Percentiles rank a stretch among this genome's conserved stretches.
These are phyloP conservation scores for Fusarium nematophilum DNA, from an alignment of 2,329 filamentous ascomycete genomes.

Conservation along the genomic window DNA sequence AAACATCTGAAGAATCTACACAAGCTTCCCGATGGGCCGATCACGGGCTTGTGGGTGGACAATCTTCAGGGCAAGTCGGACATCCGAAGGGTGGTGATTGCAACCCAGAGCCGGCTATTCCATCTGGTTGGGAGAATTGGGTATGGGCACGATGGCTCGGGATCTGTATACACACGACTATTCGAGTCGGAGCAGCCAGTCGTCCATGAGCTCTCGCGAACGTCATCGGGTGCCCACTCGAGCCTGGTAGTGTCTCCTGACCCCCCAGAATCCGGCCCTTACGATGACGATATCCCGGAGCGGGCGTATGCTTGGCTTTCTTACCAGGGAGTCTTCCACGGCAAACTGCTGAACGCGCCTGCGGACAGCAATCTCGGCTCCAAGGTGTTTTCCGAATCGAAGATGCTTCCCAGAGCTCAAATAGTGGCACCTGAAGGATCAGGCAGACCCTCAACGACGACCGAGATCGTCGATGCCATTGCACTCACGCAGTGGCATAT, in stretches of 20 bases:
- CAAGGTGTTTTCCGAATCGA: conserved; percentile 82
- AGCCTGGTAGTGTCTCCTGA: conserved; percentile 83
- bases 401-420: conserved; percentile 78
- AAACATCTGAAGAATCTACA: conserved; percentile 89
- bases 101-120: conserved; percentile 80
- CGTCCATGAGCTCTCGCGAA: conserved; percentile 75
- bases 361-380: conserved; percentile 72
- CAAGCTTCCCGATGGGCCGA: conserved; percentile 82
- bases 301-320: conserved; percentile 91
- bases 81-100: conserved; percentile 79
- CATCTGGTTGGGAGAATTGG: conserved; percentile 85
- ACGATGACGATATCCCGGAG: conserved; percentile 73
- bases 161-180: conserved; percentile 85
- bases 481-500: conserved; percentile 95
- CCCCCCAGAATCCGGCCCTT: conserved; percentile 62
- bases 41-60: conserved; percentile 90
- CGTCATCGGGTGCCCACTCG: conserved; percentile 67
- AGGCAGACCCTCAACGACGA: conserved; percentile 71
- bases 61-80: conserved; percentile 75
- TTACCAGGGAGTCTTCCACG: conserved; percentile 87
- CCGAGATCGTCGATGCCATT: conserved; percentile 82
- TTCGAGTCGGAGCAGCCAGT: conserved; percentile 89
- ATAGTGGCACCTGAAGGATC: conserved; percentile 76
- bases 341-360: conserved; percentile 75
- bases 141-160: conserved; percentile 80